phyloP scores from a whole-genome alignment of 257 asterid species.

The Solanum habrochaites region DNA sequence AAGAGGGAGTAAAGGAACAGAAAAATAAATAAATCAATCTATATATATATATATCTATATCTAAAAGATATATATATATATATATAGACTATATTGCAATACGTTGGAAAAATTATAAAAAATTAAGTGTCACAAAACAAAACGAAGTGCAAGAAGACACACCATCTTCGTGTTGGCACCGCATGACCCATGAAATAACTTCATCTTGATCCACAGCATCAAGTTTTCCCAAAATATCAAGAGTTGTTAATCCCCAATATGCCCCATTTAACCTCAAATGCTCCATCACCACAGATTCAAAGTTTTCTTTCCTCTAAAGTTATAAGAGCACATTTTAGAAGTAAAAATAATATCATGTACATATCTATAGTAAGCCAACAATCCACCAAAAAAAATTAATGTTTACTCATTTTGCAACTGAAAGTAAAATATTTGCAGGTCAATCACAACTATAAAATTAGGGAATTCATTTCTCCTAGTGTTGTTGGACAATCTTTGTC shows the following conservation, averaged over 20 bases:
- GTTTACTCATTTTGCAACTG: not conserved
- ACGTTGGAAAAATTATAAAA: not conserved
- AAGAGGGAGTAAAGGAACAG: not conserved
- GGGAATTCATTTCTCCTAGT: not conserved
- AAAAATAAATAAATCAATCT: not conserved
- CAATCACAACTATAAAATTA: not conserved
- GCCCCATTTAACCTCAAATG: conserved; percentile 86
- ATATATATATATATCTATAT: not conserved
- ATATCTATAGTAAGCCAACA: not conserved
- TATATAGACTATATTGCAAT: too few species aligned
- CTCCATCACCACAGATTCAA: conserved; percentile 80
- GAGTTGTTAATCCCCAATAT: conserved; percentile 93
- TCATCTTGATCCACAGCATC: conserved; percentile 63
- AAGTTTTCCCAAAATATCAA: conserved; percentile 72
- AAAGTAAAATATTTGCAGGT: not conserved
- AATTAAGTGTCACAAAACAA: not conserved
- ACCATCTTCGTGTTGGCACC: conserved; percentile 96
- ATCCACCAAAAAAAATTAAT: not conserved
- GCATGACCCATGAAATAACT: conserved; percentile 73
- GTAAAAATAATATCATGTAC: not conserved
- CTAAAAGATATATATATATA: accelerated
- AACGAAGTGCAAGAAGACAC: conserved; percentile 9
- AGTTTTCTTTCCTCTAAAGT: conserved; percentile 61
- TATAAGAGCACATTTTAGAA: not conserved
- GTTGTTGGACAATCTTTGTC: not conserved